Percentiles rank a stretch among this genome's conserved stretches.
Evolutionary conservation across 345 rosid genomes (phyloP).

Genomic region (Gossypium herbaceum): DNA sequence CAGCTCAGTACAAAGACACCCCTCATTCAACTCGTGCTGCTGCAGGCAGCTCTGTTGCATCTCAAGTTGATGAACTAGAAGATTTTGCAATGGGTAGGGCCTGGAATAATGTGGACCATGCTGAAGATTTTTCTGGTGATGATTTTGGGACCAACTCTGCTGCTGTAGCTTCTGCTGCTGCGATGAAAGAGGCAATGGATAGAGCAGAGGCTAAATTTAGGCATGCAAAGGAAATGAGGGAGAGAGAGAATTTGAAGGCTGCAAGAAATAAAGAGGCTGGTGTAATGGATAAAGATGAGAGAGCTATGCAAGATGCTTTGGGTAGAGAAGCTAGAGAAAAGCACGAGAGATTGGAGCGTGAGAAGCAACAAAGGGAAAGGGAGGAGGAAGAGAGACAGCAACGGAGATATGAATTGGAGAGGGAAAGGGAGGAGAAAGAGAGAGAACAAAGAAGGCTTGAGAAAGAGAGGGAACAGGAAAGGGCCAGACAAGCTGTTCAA

Average conservation of each 20-base stretch:
- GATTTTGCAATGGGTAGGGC: too few species aligned
- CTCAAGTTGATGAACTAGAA: constrained; percentile 40
- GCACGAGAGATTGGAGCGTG: constrained; percentile 42
- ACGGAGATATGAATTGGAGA: constrained; percentile 47
- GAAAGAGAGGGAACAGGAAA: constrained; percentile 56
- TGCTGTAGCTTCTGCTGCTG: constrained; percentile 92
- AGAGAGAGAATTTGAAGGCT: constrained; percentile 36
- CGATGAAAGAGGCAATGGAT: constrained; percentile 97
- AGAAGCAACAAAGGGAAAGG: constrained; percentile 57
- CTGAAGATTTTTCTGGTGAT: constrained; percentile 39
- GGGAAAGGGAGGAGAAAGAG: constrained; percentile 57
- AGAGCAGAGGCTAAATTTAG: constrained; percentile 92
- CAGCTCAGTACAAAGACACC: constrained; percentile 43
- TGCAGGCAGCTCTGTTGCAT: constrained; percentile 35
- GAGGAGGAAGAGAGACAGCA: constrained; percentile 63
- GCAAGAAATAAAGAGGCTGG: constrained; percentile 37
- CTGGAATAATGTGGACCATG: neutral
- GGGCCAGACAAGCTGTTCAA: constrained; percentile 87
- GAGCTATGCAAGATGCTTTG: constrained; percentile 17
- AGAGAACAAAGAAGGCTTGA: constrained; percentile 45
- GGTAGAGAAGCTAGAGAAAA: constrained; percentile 46
- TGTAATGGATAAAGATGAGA: constrained; percentile 50
- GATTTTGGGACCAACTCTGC: constrained; percentile 51
- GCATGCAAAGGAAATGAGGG: constrained; percentile 79
- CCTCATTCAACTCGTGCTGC: constrained; percentile 37